Percentiles rank a stretch among this genome's conserved stretches.
phyloP scores from a whole-genome alignment of 192 early-diverging fungal genomes.

The Dimargaris verticillata region DNA sequence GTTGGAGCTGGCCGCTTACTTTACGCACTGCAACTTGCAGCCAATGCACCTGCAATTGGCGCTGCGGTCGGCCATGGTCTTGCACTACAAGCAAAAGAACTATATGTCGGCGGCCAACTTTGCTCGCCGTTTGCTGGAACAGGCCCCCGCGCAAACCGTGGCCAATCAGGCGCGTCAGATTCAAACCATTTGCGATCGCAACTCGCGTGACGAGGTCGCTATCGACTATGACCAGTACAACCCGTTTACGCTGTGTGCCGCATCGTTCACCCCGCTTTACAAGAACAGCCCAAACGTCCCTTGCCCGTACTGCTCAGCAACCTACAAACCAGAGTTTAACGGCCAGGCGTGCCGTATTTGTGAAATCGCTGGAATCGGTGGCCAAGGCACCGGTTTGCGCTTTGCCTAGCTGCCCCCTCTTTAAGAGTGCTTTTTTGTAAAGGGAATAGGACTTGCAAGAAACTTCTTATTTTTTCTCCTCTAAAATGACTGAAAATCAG shows the following conservation, averaged over 20 bases:
- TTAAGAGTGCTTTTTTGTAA: not conserved
- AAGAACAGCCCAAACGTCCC: slow-evolving; percentile 55
- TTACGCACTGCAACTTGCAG: slow-evolving; percentile 84
- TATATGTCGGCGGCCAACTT: slow-evolving; percentile 72
- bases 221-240: slow-evolving; percentile 93
- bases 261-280: slow-evolving; percentile 80
- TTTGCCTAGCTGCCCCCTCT: slow-evolving; percentile 7
- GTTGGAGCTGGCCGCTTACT: slow-evolving; percentile 88
- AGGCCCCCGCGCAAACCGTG: slow-evolving; percentile 59
- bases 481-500: not conserved
- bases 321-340: slow-evolving; percentile 68
- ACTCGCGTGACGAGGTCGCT: slow-evolving; percentile 58
- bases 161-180: slow-evolving; percentile 70
- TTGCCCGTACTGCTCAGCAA: slow-evolving; percentile 79
- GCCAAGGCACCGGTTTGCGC: slow-evolving; percentile 53
- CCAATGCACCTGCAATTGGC: slow-evolving; percentile 74
- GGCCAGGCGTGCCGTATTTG: slow-evolving; percentile 75
- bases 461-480: no score
- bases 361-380: slow-evolving; percentile 69
- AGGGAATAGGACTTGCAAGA: no score
- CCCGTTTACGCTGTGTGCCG: slow-evolving; percentile 77
- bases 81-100: slow-evolving; percentile 69
- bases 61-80: slow-evolving; percentile 73
- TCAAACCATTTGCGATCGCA: slow-evolving; percentile 56
- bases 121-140: slow-evolving; percentile 77